phyloP scores from a whole-genome alignment of 208 protist genomes.

The Herpetomonas samuelpessoai region DNA sequence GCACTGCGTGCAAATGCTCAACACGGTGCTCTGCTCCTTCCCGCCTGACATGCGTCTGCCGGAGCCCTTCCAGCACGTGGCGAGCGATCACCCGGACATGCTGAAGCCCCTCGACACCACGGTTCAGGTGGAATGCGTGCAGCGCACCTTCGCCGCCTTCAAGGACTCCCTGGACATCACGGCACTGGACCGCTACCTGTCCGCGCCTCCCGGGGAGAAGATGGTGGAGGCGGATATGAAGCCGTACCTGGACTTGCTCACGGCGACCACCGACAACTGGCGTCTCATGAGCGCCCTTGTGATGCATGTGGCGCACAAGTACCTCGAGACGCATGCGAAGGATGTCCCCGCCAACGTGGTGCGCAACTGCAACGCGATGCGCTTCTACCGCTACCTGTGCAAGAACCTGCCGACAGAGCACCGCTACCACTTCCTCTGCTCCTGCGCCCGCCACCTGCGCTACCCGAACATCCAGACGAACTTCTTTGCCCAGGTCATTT shows the following conservation, averaged over 20 bases:
- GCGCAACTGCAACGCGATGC: slow-evolving; percentile 85
- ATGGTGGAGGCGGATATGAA: slow-evolving; percentile 26
- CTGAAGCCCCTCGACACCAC: slow-evolving; percentile 81
- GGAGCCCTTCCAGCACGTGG: slow-evolving; percentile 86
- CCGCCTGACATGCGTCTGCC: slow-evolving; percentile 96
- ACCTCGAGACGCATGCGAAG: slow-evolving; percentile 38
- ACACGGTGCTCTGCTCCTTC: slow-evolving; percentile 97
- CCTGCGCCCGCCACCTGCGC: slow-evolving; percentile 98
- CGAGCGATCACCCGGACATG: slow-evolving; percentile 88
- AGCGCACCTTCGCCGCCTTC: slow-evolving; percentile 39
- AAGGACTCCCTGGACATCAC: slow-evolving; percentile 21
- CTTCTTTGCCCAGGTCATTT: slow-evolving; percentile 97
- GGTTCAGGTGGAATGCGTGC: slow-evolving; percentile 86
- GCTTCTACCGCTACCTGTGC: slow-evolving; percentile 95
- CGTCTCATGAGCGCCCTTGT: slow-evolving; percentile 97
- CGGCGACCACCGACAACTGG: slow-evolving; percentile 70
- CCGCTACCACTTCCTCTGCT: slow-evolving; percentile 96
- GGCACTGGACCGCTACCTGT: slow-evolving; percentile 45
- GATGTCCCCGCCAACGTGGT: slow-evolving; percentile 25
- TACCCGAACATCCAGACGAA: slow-evolving; percentile 99
- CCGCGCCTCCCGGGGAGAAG: slow-evolving; percentile 33
- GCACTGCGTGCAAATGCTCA: slow-evolving; percentile 98
- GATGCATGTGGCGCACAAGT: slow-evolving; percentile 92
- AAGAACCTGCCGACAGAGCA: slow-evolving; percentile 90
- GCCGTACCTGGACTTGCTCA: slow-evolving; percentile 33